Evolutionary conservation across 1,284 basidiomycete genomes (phyloP).

Genomic region (Cryptococcus sp.): DNA sequence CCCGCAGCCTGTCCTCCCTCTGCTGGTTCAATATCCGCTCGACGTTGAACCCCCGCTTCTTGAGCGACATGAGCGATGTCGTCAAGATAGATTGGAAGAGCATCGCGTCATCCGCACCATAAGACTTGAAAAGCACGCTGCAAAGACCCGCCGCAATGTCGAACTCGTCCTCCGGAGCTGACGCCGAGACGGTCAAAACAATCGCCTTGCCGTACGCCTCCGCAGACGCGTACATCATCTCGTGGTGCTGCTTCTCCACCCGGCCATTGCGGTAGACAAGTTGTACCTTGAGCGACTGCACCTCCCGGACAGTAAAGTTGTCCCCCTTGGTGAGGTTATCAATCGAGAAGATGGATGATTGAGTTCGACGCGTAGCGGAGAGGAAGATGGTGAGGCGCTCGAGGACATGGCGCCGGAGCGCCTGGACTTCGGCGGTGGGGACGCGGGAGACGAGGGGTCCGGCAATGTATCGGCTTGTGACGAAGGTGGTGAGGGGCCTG

Average conservation of each 20-base stretch:
- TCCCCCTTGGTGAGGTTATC: conserved; percentile 68
- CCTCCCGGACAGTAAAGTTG: conserved; percentile 63
- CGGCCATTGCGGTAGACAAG: conserved; percentile 36
- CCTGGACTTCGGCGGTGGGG: conserved; percentile 31
- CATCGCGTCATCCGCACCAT: conserved; percentile 75
- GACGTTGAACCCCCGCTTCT: conserved; percentile 64
- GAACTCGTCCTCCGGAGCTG: conserved; percentile 80
- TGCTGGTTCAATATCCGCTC: conserved; percentile 88
- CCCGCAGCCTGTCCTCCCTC: conserved; percentile 65
- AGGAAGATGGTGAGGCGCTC: conserved; percentile 88
- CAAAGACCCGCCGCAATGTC: conserved; percentile 81
- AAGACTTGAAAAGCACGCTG: conserved; percentile 67
- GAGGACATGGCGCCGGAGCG: conserved; percentile 58
- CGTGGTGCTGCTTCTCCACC: conserved; percentile 34
- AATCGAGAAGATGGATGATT: conserved; percentile 59
- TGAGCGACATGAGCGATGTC: conserved; percentile 78
- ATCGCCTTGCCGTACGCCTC: conserved; percentile 56
- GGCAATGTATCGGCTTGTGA: conserved; percentile 69
- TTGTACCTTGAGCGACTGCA: conserved; percentile 47
- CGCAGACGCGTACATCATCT: conserved; percentile 67
- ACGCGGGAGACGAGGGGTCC: conserved; percentile 4
- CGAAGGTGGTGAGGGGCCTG: conserved; percentile 63
- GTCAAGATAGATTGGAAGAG: conserved; percentile 91
- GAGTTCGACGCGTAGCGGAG: conserved; percentile 75
- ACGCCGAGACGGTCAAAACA: conserved; percentile 69